phyloP scores from a whole-genome alignment of 2,329 filamentous ascomycete genomes.

The Dactylellina sp. region DNA sequence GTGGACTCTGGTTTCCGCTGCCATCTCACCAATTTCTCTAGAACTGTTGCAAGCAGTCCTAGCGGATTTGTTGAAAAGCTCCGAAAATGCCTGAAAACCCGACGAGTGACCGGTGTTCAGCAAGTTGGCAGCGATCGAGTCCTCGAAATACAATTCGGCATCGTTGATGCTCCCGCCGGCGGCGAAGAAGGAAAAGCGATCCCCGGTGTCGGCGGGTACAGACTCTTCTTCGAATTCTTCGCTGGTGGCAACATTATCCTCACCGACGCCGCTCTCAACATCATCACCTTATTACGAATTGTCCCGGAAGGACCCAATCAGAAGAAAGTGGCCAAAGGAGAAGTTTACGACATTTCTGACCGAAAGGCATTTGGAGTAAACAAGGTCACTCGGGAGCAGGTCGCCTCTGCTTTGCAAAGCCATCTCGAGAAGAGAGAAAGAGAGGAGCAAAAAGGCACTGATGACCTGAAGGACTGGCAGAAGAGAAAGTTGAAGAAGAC shows the following conservation, averaged over 20 bases:
- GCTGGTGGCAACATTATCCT: conserved; percentile 94
- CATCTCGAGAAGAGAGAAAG: conserved; percentile 66
- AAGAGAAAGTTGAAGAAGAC: conserved; percentile 78
- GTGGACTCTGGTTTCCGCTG: conserved; percentile 96
- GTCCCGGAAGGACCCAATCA: conserved; percentile 81
- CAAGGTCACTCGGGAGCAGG: conserved; percentile 73
- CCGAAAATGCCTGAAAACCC: conserved; percentile 87
- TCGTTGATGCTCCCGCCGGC: conserved; percentile 4
- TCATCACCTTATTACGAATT: conserved; percentile 81
- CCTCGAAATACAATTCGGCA: conserved; percentile 87
- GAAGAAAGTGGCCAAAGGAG: conserved; percentile 80
- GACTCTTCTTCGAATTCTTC: conserved; percentile 93
- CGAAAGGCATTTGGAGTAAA: conserved; percentile 19
- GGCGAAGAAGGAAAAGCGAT: conserved; percentile 19
- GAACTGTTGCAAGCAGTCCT: conserved; percentile 84
- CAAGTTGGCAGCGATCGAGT: conserved; percentile 95
- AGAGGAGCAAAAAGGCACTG: conserved; percentile 58
- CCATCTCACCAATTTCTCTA: conserved; percentile 89
- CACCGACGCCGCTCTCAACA: conserved; percentile 84
- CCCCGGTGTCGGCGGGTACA: conserved; percentile 79
- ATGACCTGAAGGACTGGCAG: conserved; percentile 62
- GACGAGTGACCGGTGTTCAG: conserved; percentile 80
- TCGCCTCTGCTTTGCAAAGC: conserved; percentile 76
- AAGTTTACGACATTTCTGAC: conserved; percentile 75
- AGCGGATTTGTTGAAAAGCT: conserved; percentile 86